These are phyloP conservation scores for Malus sieversii DNA, from an alignment of 306 rosid genomes.

Conservation along the genomic window DNA sequence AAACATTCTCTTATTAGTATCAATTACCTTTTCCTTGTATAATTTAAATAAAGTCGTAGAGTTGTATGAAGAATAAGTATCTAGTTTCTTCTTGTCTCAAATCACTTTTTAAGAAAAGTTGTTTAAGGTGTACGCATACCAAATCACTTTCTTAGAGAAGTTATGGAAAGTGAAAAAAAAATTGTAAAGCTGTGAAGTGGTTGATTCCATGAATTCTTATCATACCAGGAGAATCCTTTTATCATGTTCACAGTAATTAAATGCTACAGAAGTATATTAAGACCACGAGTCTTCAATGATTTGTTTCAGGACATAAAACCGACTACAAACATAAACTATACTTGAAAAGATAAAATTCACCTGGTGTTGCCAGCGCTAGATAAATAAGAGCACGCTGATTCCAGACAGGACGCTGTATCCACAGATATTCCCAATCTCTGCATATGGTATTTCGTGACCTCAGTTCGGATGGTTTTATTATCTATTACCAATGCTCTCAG, in stretches of 20 bases:
- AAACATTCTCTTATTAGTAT: not conserved
- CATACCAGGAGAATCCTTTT: not conserved
- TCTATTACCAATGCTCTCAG: constrained; percentile 68
- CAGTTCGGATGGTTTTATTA: constrained; percentile 58
- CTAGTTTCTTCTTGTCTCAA: too few relatives aligned
- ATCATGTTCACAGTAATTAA: not conserved
- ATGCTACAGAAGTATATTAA: not conserved
- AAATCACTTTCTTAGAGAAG: not conserved
- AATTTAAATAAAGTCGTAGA: too few relatives aligned
- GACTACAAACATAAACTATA: not conserved
- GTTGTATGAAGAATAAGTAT: too few relatives aligned
- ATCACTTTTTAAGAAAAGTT: too few relatives aligned
- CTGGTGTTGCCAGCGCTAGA: constrained; percentile 41
- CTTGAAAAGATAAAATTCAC: constrained; percentile 22
- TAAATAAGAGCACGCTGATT: constrained; percentile 46
- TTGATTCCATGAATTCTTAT: not conserved
- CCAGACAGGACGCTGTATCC: constrained; percentile 44
- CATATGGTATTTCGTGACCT: constrained; percentile 72
- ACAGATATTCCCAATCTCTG: constrained; percentile 75
- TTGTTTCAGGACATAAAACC: not conserved
- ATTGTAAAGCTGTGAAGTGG: not conserved
- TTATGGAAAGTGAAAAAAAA: not conserved
- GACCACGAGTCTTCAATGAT: not conserved
- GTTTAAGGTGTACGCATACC: not conserved
- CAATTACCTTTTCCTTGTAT: too few relatives aligned